Base-by-base conservation (phyloP, 345 rosid species). In the Ceriops zippeliana region DNA sequence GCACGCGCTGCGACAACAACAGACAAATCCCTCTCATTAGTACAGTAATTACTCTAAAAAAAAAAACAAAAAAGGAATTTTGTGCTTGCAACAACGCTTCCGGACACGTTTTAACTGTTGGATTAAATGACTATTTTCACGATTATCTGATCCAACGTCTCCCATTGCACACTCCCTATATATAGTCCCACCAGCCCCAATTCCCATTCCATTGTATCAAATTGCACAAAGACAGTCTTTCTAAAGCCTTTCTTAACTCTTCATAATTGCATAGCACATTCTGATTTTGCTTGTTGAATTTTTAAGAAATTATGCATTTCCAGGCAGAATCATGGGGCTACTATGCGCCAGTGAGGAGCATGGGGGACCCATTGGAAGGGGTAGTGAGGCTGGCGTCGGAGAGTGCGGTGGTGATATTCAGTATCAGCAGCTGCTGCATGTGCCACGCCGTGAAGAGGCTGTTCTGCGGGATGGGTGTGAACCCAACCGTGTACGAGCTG, bases 391-490 rank as follows among this genome's bases (percentile, higher is more conserved):
- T 87, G 70, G 90, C 86, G 2, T 71, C 87, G 0, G 90, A 72
- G 83, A 86, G 92, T 28, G 92, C 92, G 15, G 90, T 88, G 63
- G 89, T 86, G 81, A 71, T 88, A 70, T 86, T 86, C 73, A 88
- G 89, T 62, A n/a, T 81, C 16, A 86, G 87, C 61, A 76, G 85
- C 56, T 86, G 90, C 61, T 86, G 87, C 85, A 84, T 88, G 89
- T 88, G 93, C 76, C 93, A 84, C 49, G 89, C 93, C 0, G 89
- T 86, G 75, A 88, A 88, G 83, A 72, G 86, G 64, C 81, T 88
- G 11, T 84, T 88, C 34, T 80, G 89, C 38, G 90, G 90, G 59
- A 80, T 88, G 93, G 93, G 93, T 0, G 93, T 88, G 71, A 83
- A 73, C 76, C 89, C 89, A 9, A 83, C 83, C 0, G 89, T 86